These are phyloP conservation scores for Emydomyces testavorans DNA, from an alignment of 2,329 filamentous ascomycete species.

Conservation along the genomic window DNA sequence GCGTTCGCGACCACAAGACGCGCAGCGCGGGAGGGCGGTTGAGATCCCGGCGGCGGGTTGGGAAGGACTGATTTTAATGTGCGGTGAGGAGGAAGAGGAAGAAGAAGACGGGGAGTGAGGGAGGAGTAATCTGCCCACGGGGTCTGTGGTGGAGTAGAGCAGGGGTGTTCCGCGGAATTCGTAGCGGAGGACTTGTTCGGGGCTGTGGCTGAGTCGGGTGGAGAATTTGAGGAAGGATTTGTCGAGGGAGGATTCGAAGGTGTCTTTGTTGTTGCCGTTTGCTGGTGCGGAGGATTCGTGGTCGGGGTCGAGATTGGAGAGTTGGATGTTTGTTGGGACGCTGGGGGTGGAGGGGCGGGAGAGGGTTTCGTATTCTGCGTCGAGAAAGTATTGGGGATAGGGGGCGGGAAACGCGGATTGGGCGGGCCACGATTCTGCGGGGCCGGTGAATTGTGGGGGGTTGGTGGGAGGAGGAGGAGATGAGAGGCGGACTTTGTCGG, in stretches of 20 bases:
- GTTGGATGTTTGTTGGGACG: constrained; percentile 37
- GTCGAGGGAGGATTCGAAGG: constrained; percentile 65
- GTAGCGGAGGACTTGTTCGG: constrained; percentile 70
- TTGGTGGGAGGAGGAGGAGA: constrained; percentile 16
- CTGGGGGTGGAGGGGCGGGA: constrained; percentile 45
- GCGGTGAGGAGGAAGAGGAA: constrained; percentile 18
- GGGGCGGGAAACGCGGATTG: constrained; percentile 52
- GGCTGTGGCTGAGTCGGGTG: constrained; percentile 65
- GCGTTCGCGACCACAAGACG: constrained; percentile 60
- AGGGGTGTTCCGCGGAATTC: constrained; percentile 63
- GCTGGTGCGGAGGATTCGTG: constrained; percentile 24
- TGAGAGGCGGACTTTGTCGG: constrained; percentile 53
- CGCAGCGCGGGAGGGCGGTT: constrained; percentile 58
- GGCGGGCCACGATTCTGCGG: constrained; percentile 61
- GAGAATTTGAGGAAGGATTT: constrained; percentile 70
- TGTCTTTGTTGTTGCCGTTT: constrained; percentile 48
- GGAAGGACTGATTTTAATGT: constrained; percentile 23
- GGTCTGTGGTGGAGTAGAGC: constrained; percentile 68
- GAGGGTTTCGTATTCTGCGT: constrained; percentile 85
- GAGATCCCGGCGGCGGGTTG: constrained; percentile 20
- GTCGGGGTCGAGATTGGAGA: constrained; percentile 30
- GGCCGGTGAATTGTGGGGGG: constrained; percentile 24
- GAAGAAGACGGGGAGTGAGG: constrained; percentile 25
- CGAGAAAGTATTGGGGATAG: constrained; percentile 69
- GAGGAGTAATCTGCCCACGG: constrained; percentile 58